phyloP scores from a whole-genome alignment of 257 asterid species.

The Penstemon newberryi region DNA sequence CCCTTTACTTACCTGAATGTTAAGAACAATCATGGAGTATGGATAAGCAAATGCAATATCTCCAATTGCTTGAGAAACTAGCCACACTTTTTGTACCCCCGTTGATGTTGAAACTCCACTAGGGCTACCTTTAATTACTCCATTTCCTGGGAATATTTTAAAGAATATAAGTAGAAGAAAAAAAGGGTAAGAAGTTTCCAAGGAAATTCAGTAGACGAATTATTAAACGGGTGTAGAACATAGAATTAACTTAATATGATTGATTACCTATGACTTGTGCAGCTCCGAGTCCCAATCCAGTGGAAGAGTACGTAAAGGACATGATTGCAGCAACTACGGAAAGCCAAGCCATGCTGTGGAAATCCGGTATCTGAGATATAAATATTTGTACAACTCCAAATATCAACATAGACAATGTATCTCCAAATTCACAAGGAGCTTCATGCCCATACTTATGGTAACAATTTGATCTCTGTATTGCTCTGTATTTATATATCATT shows the following conservation, averaged over 20 bases:
- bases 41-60: constrained; percentile 78
- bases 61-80: constrained; percentile 68
- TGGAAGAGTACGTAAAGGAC: constrained; percentile 70
- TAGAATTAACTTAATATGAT: neutral
- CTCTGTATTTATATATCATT: constrained; percentile 42
- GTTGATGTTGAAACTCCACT: constrained; percentile 49
- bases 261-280: constrained; percentile 61
- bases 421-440: constrained; percentile 53
- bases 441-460: constrained; percentile 72
- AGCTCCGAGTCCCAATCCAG: constrained; percentile 73
- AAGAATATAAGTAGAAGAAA: neutral
- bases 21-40: constrained; percentile 53
- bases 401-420: constrained; percentile 46
- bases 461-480: constrained; percentile 74
- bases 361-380: constrained; percentile 77
- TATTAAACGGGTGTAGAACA: neutral
- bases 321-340: constrained; percentile 69
- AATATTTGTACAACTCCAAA: constrained; percentile 64
- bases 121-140: constrained; percentile 62
- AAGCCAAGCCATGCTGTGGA: constrained; percentile 74
- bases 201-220: neutral
- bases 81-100: constrained; percentile 54
- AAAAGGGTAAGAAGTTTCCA: neutral
- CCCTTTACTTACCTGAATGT: constrained; percentile 53
- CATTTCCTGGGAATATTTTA: constrained; percentile 43